These are phyloP conservation scores for Acrodontium crateriforme DNA, from an alignment of 2,329 filamentous ascomycete species.

Conservation along the genomic window DNA sequence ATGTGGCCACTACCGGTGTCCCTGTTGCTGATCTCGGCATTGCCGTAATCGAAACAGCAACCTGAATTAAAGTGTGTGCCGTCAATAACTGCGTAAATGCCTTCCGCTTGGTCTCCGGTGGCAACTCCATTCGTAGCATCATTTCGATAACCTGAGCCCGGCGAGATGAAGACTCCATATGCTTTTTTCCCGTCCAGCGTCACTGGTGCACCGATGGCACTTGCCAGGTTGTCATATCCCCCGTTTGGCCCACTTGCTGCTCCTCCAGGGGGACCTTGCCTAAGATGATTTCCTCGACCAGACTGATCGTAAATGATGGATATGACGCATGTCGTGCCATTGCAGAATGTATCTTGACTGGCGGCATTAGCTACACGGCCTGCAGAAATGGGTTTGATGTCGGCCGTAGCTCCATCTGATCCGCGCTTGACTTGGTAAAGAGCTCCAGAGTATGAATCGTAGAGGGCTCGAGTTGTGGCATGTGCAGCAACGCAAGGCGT, in stretches of 20 bases:
- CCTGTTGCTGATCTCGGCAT: conserved; percentile 25
- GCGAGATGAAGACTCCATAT: conserved; percentile 49
- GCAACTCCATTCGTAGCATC: conserved; percentile 39
- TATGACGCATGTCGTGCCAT: conserved; percentile 47
- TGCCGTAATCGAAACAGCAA: conserved; percentile 34
- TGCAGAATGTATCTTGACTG: conserved; percentile 46
- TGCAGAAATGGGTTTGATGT: conserved; percentile 38
- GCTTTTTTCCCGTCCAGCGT: conserved; percentile 43
- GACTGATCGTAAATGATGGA: conserved; percentile 51
- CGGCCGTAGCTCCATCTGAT: conserved; percentile 35
- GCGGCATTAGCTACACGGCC: conserved; percentile 49
- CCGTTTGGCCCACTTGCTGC: conserved; percentile 43
- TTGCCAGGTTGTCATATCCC: conserved; percentile 46
- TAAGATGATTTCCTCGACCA: conserved; percentile 46
- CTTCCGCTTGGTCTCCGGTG: conserved; percentile 40
- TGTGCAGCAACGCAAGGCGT: conserved; percentile 51
- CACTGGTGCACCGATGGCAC: conserved; percentile 47
- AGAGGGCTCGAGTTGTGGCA: conserved; percentile 48
- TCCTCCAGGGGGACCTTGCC: conserved; percentile 40
- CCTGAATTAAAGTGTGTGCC: conserved; percentile 45
- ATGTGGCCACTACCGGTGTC: conserved; percentile 50
- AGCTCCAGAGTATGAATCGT: conserved; percentile 36
- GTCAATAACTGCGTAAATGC: conserved; percentile 47
- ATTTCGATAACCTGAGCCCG: conserved; percentile 50
- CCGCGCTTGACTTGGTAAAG: conserved; percentile 48